Base-by-base conservation (phyloP, 164 flowering plant genomes). In the Tetracentron sinense region DNA sequence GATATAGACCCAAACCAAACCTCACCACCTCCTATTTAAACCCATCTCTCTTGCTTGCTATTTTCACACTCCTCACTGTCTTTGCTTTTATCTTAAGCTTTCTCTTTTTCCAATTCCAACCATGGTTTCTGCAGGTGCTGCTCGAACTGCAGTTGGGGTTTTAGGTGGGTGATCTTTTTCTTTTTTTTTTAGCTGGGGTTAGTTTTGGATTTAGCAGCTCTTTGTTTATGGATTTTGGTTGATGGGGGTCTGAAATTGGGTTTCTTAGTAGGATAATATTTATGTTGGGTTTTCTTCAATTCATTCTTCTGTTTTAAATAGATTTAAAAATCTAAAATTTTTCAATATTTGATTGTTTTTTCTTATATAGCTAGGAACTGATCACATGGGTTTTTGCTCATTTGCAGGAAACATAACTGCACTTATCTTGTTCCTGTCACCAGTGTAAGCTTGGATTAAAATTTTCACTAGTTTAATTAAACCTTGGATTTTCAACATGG, bases 361-460 rank as follows among this genome's bases (percentile, higher is more conserved):
- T n/a, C 25, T 28, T 1, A 56, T 21, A 17, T 3, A 2, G 14
- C 15, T 48, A 25, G 21, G 20, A 12, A 30, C 21, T 52, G 38
- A 25, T n/a, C n/a, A n/a, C 56, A 23, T 51, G 27, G 42, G 14
- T 66, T 61, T 20, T 65, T 23, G 14, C 50, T 56, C 42, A 27
- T 29, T 64, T 86, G 62, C 90, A 88, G 96, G 96, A 44, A 88
- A 88, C 66, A 30, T 78, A 35, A 82, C 81, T 46, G 60, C 92
- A 14, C 64, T 84, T 38, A 68, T 78, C 66, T 46, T 88, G 73
- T 88, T 85, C 75, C 57, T 85, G 42, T 84, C 96, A 33, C 96
- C 96, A 10, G 29, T 67, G 95, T 88, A 79, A 83, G 90, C 56
- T 38, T 16, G 10, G n/a, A 16, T 6, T 22, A 28, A 19, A 58